Evolutionary conservation across 2,329 filamentous ascomycete species (phyloP).

Genomic region (Microcyclospora pomicola): DNA sequence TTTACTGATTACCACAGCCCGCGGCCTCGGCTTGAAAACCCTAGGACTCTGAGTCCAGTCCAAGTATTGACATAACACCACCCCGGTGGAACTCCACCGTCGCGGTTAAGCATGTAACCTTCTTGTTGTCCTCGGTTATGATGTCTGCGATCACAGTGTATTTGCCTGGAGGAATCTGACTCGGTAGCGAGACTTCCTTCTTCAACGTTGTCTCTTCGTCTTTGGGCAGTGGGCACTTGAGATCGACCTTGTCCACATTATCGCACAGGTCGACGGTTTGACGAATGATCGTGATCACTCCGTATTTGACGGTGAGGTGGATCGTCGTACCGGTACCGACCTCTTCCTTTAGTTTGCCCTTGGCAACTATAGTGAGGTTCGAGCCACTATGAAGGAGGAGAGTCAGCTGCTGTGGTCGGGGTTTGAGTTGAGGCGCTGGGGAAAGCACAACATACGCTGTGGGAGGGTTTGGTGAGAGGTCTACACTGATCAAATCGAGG

Average conservation of each 20-base stretch:
- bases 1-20: no score
- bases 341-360: slow-evolving; percentile 56
- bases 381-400: slow-evolving; percentile 46
- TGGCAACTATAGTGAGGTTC: slow-evolving; percentile 64
- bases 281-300: slow-evolving; percentile 76
- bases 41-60: no score
- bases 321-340: slow-evolving; percentile 72
- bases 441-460: slow-evolving; percentile 45
- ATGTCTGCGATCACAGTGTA: slow-evolving; percentile 86
- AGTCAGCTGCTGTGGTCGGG: no score
- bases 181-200: slow-evolving; percentile 75
- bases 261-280: slow-evolving; percentile 77
- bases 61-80: slow-evolving; percentile 3
- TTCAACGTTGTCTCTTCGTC: slow-evolving; percentile 53
- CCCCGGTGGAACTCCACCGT: slow-evolving; percentile 47
- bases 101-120: slow-evolving; percentile 78
- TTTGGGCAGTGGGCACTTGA: slow-evolving; percentile 76
- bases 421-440: background rate
- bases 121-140: slow-evolving; percentile 57
- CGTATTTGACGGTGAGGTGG: slow-evolving; percentile 78
- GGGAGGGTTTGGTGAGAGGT: slow-evolving; percentile 77
- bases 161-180: slow-evolving; percentile 76
- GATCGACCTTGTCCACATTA: slow-evolving; percentile 72
- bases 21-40: slow-evolving; percentile 12
- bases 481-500: slow-evolving; percentile 62